These are phyloP conservation scores for Nicotiana tabacum DNA, from an alignment of 257 asterid species.

Conservation along the genomic window DNA sequence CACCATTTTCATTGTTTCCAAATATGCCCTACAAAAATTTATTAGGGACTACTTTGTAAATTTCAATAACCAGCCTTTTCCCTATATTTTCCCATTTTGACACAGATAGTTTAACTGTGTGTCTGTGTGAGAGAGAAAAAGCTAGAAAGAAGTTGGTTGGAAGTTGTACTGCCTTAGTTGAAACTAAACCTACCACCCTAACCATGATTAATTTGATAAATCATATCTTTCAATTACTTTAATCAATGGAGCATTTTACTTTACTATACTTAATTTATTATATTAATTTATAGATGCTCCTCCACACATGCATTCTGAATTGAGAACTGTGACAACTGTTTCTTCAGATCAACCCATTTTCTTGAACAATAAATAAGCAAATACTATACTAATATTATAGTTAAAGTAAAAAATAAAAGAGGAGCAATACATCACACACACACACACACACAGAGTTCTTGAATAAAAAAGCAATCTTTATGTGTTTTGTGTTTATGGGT, in stretches of 20 bases:
- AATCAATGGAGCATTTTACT: not conserved
- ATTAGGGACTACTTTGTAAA: not conserved
- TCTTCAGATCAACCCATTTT: slow-evolving; percentile 7
- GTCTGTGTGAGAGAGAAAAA: not conserved
- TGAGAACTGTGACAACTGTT: slow-evolving; percentile 12
- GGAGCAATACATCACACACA: not conserved
- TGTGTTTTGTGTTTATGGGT: slow-evolving; percentile 19
- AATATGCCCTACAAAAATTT: not conserved
- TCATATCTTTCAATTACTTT: not conserved
- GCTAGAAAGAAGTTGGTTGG: not conserved
- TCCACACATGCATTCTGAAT: not conserved
- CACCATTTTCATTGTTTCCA: not conserved
- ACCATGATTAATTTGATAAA: slow-evolving; percentile 1
- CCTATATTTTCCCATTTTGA: not conserved
- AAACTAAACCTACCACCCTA: slow-evolving; percentile 14
- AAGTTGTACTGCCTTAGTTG: not conserved
- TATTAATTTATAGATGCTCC: not conserved
- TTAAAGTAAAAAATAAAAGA: not conserved
- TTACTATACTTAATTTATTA: not conserved
- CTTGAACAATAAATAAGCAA: slow-evolving; percentile 7
- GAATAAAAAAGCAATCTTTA: not conserved
- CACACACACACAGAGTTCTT: not conserved
- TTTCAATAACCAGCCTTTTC: not conserved
- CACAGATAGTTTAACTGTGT: not conserved
- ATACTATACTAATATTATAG: not conserved